Evolutionary conservation across 78 protist genomes (phyloP).

Genomic region (Dictyostelium firmibasis): DNA sequence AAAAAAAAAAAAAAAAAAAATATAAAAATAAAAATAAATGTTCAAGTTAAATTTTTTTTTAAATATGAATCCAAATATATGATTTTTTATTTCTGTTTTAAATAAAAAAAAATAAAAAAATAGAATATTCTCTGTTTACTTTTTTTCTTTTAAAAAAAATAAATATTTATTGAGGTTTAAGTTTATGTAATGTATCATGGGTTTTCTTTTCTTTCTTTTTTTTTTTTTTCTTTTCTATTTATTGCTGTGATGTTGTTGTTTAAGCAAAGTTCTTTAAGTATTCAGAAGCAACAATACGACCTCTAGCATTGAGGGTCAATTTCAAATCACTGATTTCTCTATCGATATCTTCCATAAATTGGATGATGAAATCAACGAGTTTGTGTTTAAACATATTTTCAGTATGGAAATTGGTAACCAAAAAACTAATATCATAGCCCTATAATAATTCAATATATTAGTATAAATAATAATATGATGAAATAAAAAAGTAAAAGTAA

Average conservation of each 20-base stretch:
- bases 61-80: too few species aligned
- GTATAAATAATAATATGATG: not conserved
- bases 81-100: too few species aligned
- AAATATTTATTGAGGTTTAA: not conserved
- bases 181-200: not conserved
- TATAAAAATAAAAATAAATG: too few species aligned
- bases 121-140: not conserved
- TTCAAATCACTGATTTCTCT: slow-evolving; percentile 95
- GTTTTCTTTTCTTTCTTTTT: not conserved
- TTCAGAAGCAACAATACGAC: slow-evolving; percentile 91
- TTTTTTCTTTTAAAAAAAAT: not conserved
- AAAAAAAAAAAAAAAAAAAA: too few species aligned
- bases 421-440: slow-evolving; percentile 98
- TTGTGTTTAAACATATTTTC: slow-evolving; percentile 97
- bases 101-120: too few species aligned
- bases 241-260: not conserved
- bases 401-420: slow-evolving; percentile 97
- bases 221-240: not conserved
- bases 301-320: slow-evolving; percentile 93
- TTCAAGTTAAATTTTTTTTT: not conserved
- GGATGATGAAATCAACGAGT: slow-evolving; percentile 97
- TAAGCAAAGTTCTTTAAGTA: slow-evolving; percentile 87
- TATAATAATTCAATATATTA: not conserved
- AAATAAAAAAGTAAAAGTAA: too few species aligned
- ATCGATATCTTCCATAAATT: slow-evolving; percentile 98